phyloP scores from a whole-genome alignment of 805 yeast genomes.

The Geotrichum ghanense region DNA sequence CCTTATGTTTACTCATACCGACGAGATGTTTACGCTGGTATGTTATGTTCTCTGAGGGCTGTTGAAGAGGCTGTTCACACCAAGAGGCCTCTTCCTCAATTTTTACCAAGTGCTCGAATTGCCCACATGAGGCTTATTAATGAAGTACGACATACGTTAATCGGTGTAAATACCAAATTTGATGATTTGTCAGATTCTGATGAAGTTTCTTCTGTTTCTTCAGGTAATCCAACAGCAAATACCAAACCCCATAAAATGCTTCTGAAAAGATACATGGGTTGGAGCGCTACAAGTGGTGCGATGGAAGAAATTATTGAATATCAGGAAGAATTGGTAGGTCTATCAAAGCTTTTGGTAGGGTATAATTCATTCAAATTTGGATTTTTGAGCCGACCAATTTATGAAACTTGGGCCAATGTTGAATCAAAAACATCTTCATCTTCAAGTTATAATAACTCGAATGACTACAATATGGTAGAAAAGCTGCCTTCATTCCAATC shows the following conservation, averaged over 20 bases:
- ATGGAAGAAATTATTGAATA: slow-evolving; percentile 39
- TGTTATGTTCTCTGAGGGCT: slow-evolving; percentile 30
- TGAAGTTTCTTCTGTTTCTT: not conserved
- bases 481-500: no score
- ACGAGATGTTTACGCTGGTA: slow-evolving; percentile 33
- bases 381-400: slow-evolving; percentile 36
- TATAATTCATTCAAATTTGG: slow-evolving; percentile 40
- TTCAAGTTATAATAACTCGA: not conserved
- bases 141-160: slow-evolving; percentile 30
- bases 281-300: slow-evolving; percentile 43
- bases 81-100: slow-evolving; percentile 40
- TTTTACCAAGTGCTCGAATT: slow-evolving; percentile 36
- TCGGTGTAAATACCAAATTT: slow-evolving; percentile 2
- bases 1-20: slow-evolving; percentile 31
- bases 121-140: slow-evolving; percentile 36
- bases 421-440: not conserved
- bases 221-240: not conserved
- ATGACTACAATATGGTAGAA: no score
- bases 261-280: slow-evolving; percentile 30
- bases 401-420: slow-evolving; percentile 11
- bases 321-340: slow-evolving; percentile 34
- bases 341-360: slow-evolving; percentile 36
- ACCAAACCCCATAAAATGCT: slow-evolving; percentile 11
- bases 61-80: slow-evolving; percentile 33
- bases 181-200: slow-evolving; percentile 3